A percentile compares a stretch with the other conserved stretches of the same genome.
Evolutionary conservation across 257 asterid genomes (phyloP).

Genomic region (Agastache rugosa): DNA sequence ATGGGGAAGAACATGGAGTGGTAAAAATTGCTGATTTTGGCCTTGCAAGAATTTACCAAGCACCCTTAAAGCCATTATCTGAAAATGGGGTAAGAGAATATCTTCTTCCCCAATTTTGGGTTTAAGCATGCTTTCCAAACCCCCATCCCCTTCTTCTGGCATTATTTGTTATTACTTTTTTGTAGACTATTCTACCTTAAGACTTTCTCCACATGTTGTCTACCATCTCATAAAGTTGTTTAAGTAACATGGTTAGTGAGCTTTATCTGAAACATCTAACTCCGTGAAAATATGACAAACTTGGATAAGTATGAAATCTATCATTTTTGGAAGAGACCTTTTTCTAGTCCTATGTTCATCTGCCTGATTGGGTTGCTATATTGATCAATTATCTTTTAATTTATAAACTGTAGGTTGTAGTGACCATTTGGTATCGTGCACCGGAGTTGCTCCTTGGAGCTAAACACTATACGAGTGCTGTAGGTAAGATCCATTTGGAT

Average conservation of each 20-base stretch:
- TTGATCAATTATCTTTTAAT: conserved; percentile 19
- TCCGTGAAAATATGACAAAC: conserved; percentile 10
- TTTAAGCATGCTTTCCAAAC: conserved; percentile 1
- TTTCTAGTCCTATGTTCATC: conserved; percentile 11
- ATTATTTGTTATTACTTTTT: conserved; percentile 1
- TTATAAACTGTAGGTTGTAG: conserved; percentile 80
- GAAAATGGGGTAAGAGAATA: conserved; percentile 84
- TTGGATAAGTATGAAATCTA: conserved; percentile 3
- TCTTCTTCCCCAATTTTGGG: conserved; percentile 2
- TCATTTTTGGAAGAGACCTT: conserved; percentile 7
- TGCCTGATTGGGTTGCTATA: conserved; percentile 21
- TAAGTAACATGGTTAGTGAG: background rate
- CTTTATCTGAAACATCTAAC: conserved; percentile 15
- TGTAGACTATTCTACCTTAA: background rate
- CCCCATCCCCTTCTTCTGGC: conserved; percentile 4
- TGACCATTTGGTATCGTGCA: conserved; percentile 99
- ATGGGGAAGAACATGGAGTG: conserved; percentile 97
- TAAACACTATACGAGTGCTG: conserved; percentile 97
- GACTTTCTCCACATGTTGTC: conserved; percentile 9
- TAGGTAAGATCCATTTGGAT: conserved; percentile 61
- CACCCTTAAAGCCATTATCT: conserved; percentile 83
- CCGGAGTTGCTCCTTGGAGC: conserved; percentile 99
- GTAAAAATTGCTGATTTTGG: conserved; percentile 98
- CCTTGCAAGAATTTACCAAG: conserved; percentile 95
- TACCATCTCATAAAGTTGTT: conserved; percentile 3